Percentiles rank a stretch among this genome's conserved stretches.
phyloP scores from a whole-genome alignment of 148 eudicot genomes.

The Vaccinium macrocarpon region DNA sequence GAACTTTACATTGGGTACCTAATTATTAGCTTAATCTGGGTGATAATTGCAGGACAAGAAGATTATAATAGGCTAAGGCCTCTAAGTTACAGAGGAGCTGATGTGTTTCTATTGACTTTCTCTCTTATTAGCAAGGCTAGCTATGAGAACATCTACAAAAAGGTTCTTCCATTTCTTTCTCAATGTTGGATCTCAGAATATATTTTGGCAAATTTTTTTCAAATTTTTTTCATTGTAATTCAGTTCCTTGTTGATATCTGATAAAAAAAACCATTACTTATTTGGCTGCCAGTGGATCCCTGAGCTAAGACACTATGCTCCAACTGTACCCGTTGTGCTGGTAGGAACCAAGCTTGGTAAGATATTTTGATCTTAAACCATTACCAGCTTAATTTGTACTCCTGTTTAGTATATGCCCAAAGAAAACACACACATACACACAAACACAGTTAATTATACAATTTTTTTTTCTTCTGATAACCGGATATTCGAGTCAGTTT shows the following conservation, averaged over 20 bases:
- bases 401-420: too few relatives aligned
- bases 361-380: conserved; percentile 1
- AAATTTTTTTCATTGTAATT: not conserved
- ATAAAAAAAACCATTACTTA: not conserved
- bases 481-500: too few relatives aligned
- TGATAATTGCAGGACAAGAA: conserved; percentile 57
- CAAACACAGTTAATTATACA: too few relatives aligned
- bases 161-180: conserved; percentile 32
- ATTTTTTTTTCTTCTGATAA: too few relatives aligned
- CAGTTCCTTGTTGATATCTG: not conserved
- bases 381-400: too few relatives aligned
- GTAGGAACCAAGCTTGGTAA: conserved; percentile 70
- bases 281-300: conserved; percentile 49
- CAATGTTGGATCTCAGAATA: not conserved
- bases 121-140: conserved; percentile 82
- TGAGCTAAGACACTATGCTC: conserved; percentile 65
- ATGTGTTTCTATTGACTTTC: conserved; percentile 71
- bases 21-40: not conserved
- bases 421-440: too few relatives aligned
- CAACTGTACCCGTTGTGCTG: conserved; percentile 57
- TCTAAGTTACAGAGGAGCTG: conserved; percentile 83
- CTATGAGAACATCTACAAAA: conserved; percentile 70
- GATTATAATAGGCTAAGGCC: conserved; percentile 84
- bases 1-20: not conserved
- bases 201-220: not conserved